A percentile compares a stretch with the other conserved stretches of the same genome.
These are phyloP conservation scores for Phytophthora litchii DNA, from an alignment of 352 stramenopile species.

Conservation along the genomic window DNA sequence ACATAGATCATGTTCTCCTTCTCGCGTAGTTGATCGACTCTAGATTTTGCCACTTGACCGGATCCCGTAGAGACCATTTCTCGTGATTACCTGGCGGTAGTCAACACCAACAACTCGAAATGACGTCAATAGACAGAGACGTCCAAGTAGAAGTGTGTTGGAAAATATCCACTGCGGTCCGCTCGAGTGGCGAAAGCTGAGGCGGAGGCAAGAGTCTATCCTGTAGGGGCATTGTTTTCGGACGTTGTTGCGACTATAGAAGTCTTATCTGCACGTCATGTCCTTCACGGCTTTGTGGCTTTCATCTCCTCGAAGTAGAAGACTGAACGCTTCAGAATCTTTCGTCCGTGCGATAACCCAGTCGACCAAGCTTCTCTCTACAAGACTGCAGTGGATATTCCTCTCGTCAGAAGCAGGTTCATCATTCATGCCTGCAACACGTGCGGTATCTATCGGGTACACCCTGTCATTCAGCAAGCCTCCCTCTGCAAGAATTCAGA, in stretches of 20 bases:
- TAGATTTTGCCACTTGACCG: slow-evolving; percentile 2
- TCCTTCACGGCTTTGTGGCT: neutral
- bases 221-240: slow-evolving; percentile 1
- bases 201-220: slow-evolving; percentile 3
- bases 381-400: slow-evolving; percentile 19
- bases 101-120: neutral
- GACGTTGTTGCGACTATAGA: slow-evolving; percentile 10
- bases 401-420: slow-evolving; percentile 3
- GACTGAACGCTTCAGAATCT: slow-evolving; percentile 1
- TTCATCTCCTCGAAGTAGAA: slow-evolving; percentile 1
- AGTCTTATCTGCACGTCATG: slow-evolving; percentile 8
- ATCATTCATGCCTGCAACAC: neutral
- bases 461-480: neutral
- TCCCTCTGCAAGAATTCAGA: slow-evolving; percentile 24
- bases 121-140: neutral
- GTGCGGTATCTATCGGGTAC: slow-evolving; percentile 10
- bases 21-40: neutral
- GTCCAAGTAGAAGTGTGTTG: slow-evolving; percentile 17
- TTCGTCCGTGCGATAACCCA: slow-evolving; percentile 3
- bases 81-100: neutral
- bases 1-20: too few relatives aligned
- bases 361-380: neutral
- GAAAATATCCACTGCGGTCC: slow-evolving; percentile 13
- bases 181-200: neutral
- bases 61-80: slow-evolving; percentile 13